Evolutionary conservation across 2,329 filamentous ascomycete genomes (phyloP), one percentile per base, ranked within the genome.

Genomic region (Gnomoniopsis sp.): DNA sequence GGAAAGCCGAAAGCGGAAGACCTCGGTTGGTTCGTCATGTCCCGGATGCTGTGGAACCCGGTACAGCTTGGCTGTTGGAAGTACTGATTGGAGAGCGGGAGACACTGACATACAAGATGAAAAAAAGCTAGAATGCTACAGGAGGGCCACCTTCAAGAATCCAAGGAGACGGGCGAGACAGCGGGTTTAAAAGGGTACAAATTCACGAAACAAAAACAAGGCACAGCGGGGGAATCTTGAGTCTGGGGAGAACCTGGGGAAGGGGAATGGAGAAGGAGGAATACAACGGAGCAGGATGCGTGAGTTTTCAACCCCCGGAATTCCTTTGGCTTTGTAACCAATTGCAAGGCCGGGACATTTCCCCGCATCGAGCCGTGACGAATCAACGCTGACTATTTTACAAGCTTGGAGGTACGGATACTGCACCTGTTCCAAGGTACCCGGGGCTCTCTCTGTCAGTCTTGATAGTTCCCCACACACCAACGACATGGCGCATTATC

Each of bases 351-450:
- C 12, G 23, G 1, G 4, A 36, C 38, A 43, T 21, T 46, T 44
- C 58, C 58, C 58, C 58, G 55, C 58, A 58, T 41, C 44, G 49
- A 60, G 41, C 14, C 14, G 14, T 33, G 26, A 46, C 58, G 55
- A 60, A 58, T 60, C 58, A 58, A 30, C 43, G 49, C 58, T 51
- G 22, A 34, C 19, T n/a, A 44, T 47, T 51, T 58, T 53, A 41
- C 43, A 60, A 53, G 44, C 54, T 38, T 33, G 2, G n/a, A n/a
- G n/a, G n/a, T n/a, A n/a, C n/a, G n/a, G n/a, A n/a, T n/a, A n/a
- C n/a, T n/a, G n/a, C n/a, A n/a, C n/a, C 12, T n/a, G 17, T 23
- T 34, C 48, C 23, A 49, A 49, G 47, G 11, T 14, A 26, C 47
- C 14, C 15, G 2, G 3, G 21, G 48, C 55, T 33, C 21, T 17